Conservation (phyloP, 805 yeast species). For the Vanderwaltozyma tropicalis region DNA sequence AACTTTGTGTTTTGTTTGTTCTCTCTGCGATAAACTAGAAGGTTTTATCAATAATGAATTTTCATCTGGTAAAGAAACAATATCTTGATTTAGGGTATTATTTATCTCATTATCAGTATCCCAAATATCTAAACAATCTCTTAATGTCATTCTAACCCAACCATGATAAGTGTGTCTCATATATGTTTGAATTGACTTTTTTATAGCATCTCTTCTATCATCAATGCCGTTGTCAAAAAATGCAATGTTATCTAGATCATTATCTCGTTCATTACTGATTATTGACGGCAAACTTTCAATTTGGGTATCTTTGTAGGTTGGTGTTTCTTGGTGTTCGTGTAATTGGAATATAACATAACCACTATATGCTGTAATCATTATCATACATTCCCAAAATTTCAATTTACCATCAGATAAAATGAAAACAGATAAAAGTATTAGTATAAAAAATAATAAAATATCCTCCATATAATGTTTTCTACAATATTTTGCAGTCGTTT, state of each 20-base stretch:
- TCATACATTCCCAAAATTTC: slow-evolving; percentile 42
- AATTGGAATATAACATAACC: slow-evolving; percentile 1
- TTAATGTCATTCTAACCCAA: slow-evolving; percentile 19
- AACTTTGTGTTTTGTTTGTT: not conserved
- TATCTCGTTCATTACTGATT: not conserved
- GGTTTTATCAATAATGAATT: too few relatives aligned
- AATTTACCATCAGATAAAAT: slow-evolving; percentile 48
- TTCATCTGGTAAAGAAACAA: too few relatives aligned
- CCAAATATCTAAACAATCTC: slow-evolving; percentile 24
- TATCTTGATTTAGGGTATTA: not conserved
- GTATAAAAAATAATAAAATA: slow-evolving; percentile 40
- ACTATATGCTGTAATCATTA: slow-evolving; percentile 34
- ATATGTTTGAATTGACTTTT: slow-evolving; percentile 15
- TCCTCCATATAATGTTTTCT: slow-evolving; percentile 49
- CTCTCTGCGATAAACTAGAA: not conserved
- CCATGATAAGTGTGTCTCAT: slow-evolving; percentile 18
- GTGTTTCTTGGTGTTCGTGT: not conserved
- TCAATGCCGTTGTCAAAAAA: slow-evolving; percentile 10
- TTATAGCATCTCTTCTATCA: slow-evolving; percentile 11
- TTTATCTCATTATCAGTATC: slow-evolving; percentile 9
- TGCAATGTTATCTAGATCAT: slow-evolving; percentile 6
- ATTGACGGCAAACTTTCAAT: too few relatives aligned
- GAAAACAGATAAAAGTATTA: slow-evolving; percentile 41
- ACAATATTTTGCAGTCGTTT: slow-evolving; percentile 17
- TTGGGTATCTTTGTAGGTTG: too few relatives aligned